phyloP scores from a whole-genome alignment of 2,329 filamentous ascomycete species.

The Penicillium sp. region DNA sequence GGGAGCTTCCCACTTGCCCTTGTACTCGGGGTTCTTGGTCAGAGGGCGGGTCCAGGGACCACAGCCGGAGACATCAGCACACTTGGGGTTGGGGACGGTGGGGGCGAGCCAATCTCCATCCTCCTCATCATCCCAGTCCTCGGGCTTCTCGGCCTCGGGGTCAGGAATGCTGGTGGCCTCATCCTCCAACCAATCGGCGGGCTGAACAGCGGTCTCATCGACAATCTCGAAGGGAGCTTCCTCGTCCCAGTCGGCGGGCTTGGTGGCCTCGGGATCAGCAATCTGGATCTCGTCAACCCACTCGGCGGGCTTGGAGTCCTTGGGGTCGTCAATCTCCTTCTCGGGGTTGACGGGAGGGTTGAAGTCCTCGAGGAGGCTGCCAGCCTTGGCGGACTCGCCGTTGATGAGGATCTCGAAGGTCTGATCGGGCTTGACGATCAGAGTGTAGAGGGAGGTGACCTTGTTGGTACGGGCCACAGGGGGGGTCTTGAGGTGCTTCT shows the following conservation, averaged over 20 bases:
- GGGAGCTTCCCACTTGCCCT: conserved; percentile 96
- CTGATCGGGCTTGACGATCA: conserved; percentile 96
- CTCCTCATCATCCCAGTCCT: conserved; percentile 99
- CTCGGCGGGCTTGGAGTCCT: conserved; percentile 90
- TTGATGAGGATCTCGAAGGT: conserved; percentile 91
- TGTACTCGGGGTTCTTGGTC: conserved; percentile 95
- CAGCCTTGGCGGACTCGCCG: conserved; percentile 82
- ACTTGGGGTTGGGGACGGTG: conserved; percentile 93
- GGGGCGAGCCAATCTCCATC: conserved; percentile 96
- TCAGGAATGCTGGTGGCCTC: conserved; percentile 83
- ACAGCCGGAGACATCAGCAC: conserved; percentile 87
- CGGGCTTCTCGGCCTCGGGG: conserved; percentile 94
- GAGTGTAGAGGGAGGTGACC: conserved; percentile 91
- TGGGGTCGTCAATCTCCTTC: conserved; percentile 90
- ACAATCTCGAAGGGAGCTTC: conserved; percentile 95
- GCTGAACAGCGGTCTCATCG: conserved; percentile 86
- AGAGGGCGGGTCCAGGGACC: conserved; percentile 88
- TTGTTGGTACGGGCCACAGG: conserved; percentile 87
- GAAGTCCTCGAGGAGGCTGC: conserved; percentile 93
- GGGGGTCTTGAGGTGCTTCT: conserved; percentile 91
- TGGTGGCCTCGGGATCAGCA: conserved; percentile 85
- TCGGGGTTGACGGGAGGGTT: conserved; percentile 87
- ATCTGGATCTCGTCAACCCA: conserved; percentile 97
- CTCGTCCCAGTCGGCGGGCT: conserved; percentile 99
- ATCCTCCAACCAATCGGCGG: conserved; percentile 93